Evolutionary conservation across 306 rosid species (phyloP), one percentile per base, ranked within the genome.

Genomic region (Cucumis cinereus): DNA sequence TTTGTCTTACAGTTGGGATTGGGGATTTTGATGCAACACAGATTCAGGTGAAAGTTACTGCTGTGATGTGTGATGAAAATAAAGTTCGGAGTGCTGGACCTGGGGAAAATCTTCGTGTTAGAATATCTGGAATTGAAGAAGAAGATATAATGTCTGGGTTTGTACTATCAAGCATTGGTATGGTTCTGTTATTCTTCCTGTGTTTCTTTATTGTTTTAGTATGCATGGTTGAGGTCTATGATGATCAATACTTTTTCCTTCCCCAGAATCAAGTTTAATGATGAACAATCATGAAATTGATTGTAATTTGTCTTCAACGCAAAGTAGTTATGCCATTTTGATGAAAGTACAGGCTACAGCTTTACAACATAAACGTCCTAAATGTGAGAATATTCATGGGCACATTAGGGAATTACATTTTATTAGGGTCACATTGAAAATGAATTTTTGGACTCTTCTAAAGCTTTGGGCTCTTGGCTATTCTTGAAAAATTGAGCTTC

Each of bases 31-130:
- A 74, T 75, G 36, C 0, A 40, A 40, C 10, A 26, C 87, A 95
- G 99, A 96, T 83, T 81, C 93, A 71, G 0, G 99, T 95, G 56
- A 92, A 95, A 82, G 99, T 83, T 75, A 23, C 86, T 79, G 93
- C 87, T 43, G 5, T 95, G 50, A 84, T 43, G 71, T 83, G 89
- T 74, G 99, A 92, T 82, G 98, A 92, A 55, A 78, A 87, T 56
- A 87, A 79, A 75, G 96, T 90, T 36, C 88, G 81, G 77, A 68
- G 81, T 73, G 99, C 98, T n/a, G 98, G 97, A 68, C 99, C 99
- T n/a, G 98, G 99, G 68, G 98, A 95, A 87, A 95, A 95, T 81
- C 84, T 95, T 71, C 90, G 99, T 78, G 77, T 95, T 83, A 89
- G 95, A 81, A 10, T 95, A 75, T 82, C 99, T 20, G 97, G 97